Evolutionary conservation across 805 yeast genomes (phyloP).

Genomic region (Millerozyma miso): DNA sequence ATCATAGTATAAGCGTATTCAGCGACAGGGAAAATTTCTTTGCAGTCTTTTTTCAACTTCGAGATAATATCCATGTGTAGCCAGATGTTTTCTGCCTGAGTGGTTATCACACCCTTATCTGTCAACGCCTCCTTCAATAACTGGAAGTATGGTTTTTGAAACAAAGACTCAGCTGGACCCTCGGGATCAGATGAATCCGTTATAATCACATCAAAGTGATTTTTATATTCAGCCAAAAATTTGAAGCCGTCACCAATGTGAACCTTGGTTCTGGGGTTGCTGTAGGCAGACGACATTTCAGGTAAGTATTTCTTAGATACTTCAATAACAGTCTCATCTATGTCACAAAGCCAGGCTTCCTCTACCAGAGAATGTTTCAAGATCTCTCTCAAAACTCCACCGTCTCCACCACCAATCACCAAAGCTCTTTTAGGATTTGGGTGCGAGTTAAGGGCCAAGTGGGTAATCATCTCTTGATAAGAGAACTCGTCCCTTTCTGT

Average conservation of each 20-base stretch:
- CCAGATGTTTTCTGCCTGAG: conserved; percentile 97
- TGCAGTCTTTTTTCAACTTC: conserved; percentile 77
- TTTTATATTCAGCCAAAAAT: conserved; percentile 76
- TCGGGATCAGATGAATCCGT: conserved; percentile 98
- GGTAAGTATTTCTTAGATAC: conserved; percentile 87
- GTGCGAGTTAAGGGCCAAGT: conserved; percentile 87
- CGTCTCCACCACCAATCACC: conserved; percentile 98
- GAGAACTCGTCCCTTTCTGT: conserved; percentile 97
- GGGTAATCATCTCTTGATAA: conserved; percentile 97
- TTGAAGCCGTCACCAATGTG: conserved; percentile 98
- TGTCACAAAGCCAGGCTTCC: conserved; percentile 88
- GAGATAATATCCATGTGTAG: conserved; percentile 81
- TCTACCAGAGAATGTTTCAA: conserved; percentile 85
- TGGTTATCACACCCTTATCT: conserved; percentile 84
- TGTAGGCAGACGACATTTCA: conserved; percentile 75
- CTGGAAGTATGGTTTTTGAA: conserved; percentile 89
- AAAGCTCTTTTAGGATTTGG: conserved; percentile 91
- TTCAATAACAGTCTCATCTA: conserved; percentile 88
- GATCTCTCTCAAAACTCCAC: conserved; percentile 94
- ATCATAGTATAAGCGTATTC: conserved; percentile 89
- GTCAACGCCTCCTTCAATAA: conserved; percentile 84
- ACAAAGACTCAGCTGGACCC: conserved; percentile 93
- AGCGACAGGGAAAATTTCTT: conserved; percentile 82
- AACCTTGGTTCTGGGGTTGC: conserved; percentile 85
- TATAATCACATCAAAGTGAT: conserved; percentile 89